Evolutionary conservation across 768 basidiomycete species (phyloP).

Genomic region (Russula foetens): DNA sequence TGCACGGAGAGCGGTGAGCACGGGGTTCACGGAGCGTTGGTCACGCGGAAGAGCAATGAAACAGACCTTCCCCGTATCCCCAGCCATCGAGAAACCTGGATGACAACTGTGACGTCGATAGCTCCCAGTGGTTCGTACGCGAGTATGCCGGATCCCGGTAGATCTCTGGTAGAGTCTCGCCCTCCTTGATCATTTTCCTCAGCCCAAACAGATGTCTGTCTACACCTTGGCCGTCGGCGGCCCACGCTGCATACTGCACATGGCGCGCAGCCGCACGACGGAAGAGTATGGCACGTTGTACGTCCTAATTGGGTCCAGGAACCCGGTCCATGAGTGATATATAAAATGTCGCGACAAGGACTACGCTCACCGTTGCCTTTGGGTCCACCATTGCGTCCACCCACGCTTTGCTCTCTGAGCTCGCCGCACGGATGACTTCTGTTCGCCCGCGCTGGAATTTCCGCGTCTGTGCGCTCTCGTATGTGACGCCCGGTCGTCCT

Average conservation of each 20-base stretch:
- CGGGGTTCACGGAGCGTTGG: background rate
- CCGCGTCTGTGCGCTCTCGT: slow-evolving; percentile 92
- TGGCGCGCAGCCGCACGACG: slow-evolving; percentile 73
- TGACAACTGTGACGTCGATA: slow-evolving; percentile 84
- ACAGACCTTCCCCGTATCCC: slow-evolving; percentile 92
- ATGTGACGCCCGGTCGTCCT: slow-evolving; percentile 67
- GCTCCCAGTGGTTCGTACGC: slow-evolving; percentile 81
- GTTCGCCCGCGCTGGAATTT: slow-evolving; percentile 88
- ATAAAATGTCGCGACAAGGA: background rate
- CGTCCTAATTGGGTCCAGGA: slow-evolving; percentile 32
- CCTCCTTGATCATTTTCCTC: slow-evolving; percentile 68
- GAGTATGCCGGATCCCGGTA: slow-evolving; percentile 67
- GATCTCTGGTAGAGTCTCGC: slow-evolving; percentile 64
- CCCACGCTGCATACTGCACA: slow-evolving; percentile 81
- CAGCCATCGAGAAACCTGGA: slow-evolving; percentile 82
- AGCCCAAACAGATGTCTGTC: slow-evolving; percentile 94
- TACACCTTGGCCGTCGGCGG: slow-evolving; percentile 90
- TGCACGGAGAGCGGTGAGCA: slow-evolving; percentile 23
- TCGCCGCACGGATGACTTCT: slow-evolving; percentile 87
- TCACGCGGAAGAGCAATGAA: background rate
- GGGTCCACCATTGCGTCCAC: slow-evolving; percentile 81
- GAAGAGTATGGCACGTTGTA: slow-evolving; percentile 58
- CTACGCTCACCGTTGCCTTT: slow-evolving; percentile 34
- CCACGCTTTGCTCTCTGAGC: slow-evolving; percentile 77
- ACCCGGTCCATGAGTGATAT: background rate